These are phyloP conservation scores for Sapria himalayana DNA, from an alignment of 345 rosid species.

Conservation along the genomic window DNA sequence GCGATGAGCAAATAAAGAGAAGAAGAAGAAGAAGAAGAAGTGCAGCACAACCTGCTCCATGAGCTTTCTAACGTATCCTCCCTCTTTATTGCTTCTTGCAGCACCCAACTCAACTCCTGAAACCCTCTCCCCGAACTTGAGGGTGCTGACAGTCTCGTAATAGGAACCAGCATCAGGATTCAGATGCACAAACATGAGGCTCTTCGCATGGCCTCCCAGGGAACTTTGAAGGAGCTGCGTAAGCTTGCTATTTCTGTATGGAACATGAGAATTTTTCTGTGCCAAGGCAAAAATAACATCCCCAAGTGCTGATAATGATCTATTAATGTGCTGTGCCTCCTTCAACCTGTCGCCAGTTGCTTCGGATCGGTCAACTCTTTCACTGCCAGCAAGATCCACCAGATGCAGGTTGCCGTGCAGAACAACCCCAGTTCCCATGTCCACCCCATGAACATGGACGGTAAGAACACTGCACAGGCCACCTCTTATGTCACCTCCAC, in stretches of 20 bases:
- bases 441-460: conserved; percentile 83
- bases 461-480: conserved; percentile 55
- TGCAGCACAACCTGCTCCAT: conserved; percentile 85
- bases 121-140: conserved; percentile 90
- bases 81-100: conserved; percentile 78
- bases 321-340: conserved; percentile 27
- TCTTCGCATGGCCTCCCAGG: conserved; percentile 93
- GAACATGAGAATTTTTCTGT: conserved; percentile 22
- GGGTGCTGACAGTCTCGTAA: conserved; percentile 74
- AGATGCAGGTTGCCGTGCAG: conserved; percentile 42
- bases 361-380: conserved; percentile 22
- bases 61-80: conserved; percentile 71
- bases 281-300: conserved; percentile 26
- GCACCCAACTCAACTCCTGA: conserved; percentile 96
- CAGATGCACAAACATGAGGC: conserved; percentile 93
- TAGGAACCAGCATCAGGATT: conserved; percentile 84
- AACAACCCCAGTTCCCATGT: conserved; percentile 57
- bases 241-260: conserved; percentile 73
- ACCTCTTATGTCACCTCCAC: too few species aligned
- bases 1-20: too few species aligned
- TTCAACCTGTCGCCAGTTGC: conserved; percentile 25
- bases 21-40: background rate
- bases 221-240: conserved; percentile 92
- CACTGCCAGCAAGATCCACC: conserved; percentile 33
- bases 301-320: conserved; percentile 25